Percentiles rank a stretch among this genome's conserved stretches.
Conservation (phyloP, 371 early-diverging fungal genomes). For the Mortierella sp. region DNA sequence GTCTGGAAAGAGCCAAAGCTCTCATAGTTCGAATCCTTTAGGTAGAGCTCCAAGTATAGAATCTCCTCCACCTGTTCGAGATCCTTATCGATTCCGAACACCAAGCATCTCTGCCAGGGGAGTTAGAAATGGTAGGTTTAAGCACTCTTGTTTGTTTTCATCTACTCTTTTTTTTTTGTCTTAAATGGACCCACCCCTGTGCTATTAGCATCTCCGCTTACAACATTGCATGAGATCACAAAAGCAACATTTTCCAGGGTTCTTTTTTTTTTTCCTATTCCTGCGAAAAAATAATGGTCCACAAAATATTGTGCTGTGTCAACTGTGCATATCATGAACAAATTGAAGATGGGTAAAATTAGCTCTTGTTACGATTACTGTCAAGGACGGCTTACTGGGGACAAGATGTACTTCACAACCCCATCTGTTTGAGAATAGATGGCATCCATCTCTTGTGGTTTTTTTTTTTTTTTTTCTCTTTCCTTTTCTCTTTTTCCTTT, state of each 20-base stretch:
- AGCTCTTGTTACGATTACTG: too few relatives aligned
- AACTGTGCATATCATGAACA: too few relatives aligned
- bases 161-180: slow-evolving; percentile 6
- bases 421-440: too few relatives aligned
- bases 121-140: slow-evolving; percentile 13
- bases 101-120: slow-evolving; percentile 17
- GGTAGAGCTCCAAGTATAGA: slow-evolving; percentile 15
- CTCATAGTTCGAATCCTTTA: not conserved
- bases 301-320: too few relatives aligned
- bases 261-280: too few relatives aligned
- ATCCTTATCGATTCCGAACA: slow-evolving; percentile 23
- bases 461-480: slow-evolving; percentile 3
- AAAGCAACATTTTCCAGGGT: too few relatives aligned
- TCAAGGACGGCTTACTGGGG: too few relatives aligned
- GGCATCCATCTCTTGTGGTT: not conserved
- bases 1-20: not conserved
- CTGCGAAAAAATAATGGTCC: too few relatives aligned
- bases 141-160: not conserved
- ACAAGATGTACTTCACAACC: too few relatives aligned
- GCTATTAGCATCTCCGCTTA: not conserved
- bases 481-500: not conserved
- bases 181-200: not conserved
- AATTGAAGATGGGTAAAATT: too few relatives aligned
- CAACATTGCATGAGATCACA: too few relatives aligned
- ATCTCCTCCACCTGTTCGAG: slow-evolving; percentile 11